A percentile compares a stretch with the other conserved stretches of the same genome.
phyloP scores from a whole-genome alignment of 75 land plant species.

The Cunninghamia lanceolata region DNA sequence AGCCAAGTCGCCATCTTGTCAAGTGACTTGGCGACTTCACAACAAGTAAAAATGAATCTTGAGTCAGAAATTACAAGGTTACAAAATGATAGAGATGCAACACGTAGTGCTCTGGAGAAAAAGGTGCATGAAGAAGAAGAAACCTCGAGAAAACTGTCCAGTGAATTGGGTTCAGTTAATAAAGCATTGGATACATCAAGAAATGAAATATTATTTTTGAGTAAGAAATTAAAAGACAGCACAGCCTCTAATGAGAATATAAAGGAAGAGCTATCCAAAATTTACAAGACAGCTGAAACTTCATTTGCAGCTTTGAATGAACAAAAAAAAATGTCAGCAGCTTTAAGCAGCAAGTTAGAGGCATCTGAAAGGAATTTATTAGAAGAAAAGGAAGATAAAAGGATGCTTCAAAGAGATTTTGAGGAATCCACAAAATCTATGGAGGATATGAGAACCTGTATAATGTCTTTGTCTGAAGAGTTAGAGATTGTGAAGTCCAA shows the following conservation, averaged over 20 bases:
- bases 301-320: conserved; percentile 43
- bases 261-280: conserved; percentile 46
- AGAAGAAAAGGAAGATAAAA: conserved; percentile 54
- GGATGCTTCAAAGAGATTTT: conserved; percentile 47
- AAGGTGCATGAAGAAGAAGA: conserved; percentile 37
- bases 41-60: conserved; percentile 28
- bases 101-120: conserved; percentile 14
- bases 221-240: conserved; percentile 31
- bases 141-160: conserved; percentile 19
- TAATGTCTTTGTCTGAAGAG: conserved; percentile 45
- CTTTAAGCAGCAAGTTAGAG: conserved; percentile 46
- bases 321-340: conserved; percentile 44
- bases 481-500: conserved; percentile 46
- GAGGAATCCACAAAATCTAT: conserved; percentile 72
- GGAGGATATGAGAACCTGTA: conserved; percentile 59
- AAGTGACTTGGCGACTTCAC: conserved; percentile 34
- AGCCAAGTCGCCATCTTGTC: conserved; percentile 35
- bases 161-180: conserved; percentile 33
- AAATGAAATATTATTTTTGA: conserved; percentile 31
- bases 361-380: conserved; percentile 28
- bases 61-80: conserved; percentile 32
- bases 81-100: conserved; percentile 29
- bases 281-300: conserved; percentile 32
- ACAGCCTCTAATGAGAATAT: conserved; percentile 31
- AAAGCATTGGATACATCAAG: conserved; percentile 35